phyloP scores from a whole-genome alignment of 805 yeast genomes.

The Dipodascus geniculatus region DNA sequence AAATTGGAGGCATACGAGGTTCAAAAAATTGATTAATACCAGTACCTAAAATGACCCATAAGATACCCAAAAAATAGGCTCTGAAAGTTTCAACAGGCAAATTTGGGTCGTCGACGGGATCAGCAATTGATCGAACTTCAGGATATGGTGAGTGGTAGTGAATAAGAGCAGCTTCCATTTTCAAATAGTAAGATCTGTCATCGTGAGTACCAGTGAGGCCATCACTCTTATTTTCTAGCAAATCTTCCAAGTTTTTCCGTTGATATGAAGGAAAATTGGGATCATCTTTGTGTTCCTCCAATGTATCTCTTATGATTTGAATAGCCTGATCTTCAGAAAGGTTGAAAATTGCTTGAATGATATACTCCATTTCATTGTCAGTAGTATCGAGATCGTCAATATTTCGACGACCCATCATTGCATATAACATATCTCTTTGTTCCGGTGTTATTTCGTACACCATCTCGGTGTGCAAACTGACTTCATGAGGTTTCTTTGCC shows the following conservation, averaged over 20 bases:
- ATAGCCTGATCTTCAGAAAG: slow-evolving; percentile 29
- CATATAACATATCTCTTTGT: slow-evolving; percentile 5
- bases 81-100: slow-evolving; percentile 38
- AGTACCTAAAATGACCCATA: slow-evolving; percentile 18
- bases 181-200: slow-evolving; percentile 10
- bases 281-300: slow-evolving; percentile 32
- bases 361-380: slow-evolving; percentile 21
- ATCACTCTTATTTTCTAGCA: slow-evolving; percentile 15
- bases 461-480: not conserved
- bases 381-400: slow-evolving; percentile 9
- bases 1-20: slow-evolving; percentile 39
- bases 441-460: slow-evolving; percentile 5
- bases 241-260: slow-evolving; percentile 23
- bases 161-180: slow-evolving; percentile 24
- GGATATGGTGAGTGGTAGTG: slow-evolving; percentile 43
- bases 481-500: not conserved
- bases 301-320: slow-evolving; percentile 27
- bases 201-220: not conserved
- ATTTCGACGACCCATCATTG: slow-evolving; percentile 3
- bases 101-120: slow-evolving; percentile 35
- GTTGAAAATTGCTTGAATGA: slow-evolving; percentile 31
- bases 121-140: slow-evolving; percentile 52
- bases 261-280: slow-evolving; percentile 32
- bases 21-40: slow-evolving; percentile 31
- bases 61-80: slow-evolving; percentile 27